Evolutionary conservation across 83 land plant species (phyloP).

Genomic region (Thuja plicata): DNA sequence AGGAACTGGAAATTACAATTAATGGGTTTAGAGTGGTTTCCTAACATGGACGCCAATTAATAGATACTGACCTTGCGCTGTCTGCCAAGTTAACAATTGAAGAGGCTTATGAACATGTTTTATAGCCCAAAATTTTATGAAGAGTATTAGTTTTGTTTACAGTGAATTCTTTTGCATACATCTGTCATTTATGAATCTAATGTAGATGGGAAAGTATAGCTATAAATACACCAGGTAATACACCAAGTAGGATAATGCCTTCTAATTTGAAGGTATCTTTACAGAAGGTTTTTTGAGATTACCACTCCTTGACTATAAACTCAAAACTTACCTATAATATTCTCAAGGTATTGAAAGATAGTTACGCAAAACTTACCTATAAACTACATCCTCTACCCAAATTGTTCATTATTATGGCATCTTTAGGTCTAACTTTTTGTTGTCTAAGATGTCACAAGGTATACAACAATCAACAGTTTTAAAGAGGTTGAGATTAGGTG

Average conservation of each 20-base stretch:
- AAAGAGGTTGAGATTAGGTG: neutral
- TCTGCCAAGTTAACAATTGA: neutral
- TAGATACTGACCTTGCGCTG: neutral
- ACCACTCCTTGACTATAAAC: neutral
- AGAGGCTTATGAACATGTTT: neutral
- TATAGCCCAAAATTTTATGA: neutral
- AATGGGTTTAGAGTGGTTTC: neutral
- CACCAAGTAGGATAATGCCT: neutral
- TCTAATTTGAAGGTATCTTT: neutral
- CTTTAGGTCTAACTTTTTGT: neutral
- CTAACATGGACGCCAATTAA: neutral
- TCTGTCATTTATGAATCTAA: neutral
- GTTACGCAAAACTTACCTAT: neutral
- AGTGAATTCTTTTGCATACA: neutral
- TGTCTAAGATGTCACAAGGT: neutral
- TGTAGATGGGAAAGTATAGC: neutral
- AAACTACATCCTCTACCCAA: neutral
- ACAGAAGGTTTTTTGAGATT: neutral
- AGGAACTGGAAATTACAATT: neutral
- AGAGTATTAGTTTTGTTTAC: neutral
- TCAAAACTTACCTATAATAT: too few relatives aligned
- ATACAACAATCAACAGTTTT: neutral
- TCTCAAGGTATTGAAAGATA: neutral
- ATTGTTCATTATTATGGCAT: neutral
- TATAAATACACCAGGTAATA: neutral